Evolutionary conservation across 2,329 filamentous ascomycete genomes (phyloP), one percentile per base, ranked within the genome.

Genomic region (Aaosphaeria pasadenensis): DNA sequence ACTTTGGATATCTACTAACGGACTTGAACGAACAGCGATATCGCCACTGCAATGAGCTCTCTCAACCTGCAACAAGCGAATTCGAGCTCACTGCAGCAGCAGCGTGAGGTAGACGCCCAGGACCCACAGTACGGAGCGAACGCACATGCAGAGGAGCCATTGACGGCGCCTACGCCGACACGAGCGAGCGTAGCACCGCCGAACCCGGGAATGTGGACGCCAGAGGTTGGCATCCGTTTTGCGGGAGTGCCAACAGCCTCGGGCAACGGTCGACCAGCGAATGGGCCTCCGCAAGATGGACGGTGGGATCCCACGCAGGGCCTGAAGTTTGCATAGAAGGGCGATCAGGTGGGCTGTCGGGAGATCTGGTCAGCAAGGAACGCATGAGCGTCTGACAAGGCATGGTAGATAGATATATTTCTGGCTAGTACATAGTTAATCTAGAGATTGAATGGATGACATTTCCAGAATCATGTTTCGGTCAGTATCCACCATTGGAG

Each of bases 191-290:
- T 60, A 24, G 63, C 55, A 11, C 66, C 60, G 3, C 66, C 60
- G 3, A 59, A 75, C 52, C 69, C 79, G 58, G 72, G 80, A 5
- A 84, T 88, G 66, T 96, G 91, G 91, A 85, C 83, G 47, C 89
- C 90, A 0, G 85, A 86, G 2, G 85, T 89, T 77, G 88, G 87
- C 0, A 94, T 95, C 59, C 85, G 84, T 48, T 95, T 96, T 68
- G 82, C 82, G 1, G 78, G 73, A 4, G 52, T 63, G 29, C 62
- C 63, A 30, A 63, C 64, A 30, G 49, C 62, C 29, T 60, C 60
- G 45, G 64, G 62, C 30, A 63, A 63, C 41, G 47, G 55, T 38
- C 54, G 67, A 42, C 66, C 67, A 39, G 46, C 57, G n/a, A 62
- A 62, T 28, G 67, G 67, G 5, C 66, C 66, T 50, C 51, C 63